Evolutionary conservation across 2,329 filamentous ascomycete genomes (phyloP), one percentile per base, ranked within the genome.

Genomic region (Gaeumannomyces sp.): DNA sequence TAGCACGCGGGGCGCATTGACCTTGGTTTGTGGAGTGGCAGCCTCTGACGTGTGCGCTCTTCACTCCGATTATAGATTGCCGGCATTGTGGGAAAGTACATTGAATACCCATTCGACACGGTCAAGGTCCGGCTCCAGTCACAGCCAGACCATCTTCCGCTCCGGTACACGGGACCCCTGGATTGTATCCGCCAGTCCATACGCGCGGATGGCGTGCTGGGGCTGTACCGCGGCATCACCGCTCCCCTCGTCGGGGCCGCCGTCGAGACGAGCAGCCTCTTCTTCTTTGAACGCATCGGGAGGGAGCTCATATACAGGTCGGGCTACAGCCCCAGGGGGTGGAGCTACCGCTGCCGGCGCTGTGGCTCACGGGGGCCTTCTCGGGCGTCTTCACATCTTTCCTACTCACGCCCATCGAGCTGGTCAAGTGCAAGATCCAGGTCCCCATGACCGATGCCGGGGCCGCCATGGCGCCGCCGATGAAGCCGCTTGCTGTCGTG

Each of bases 341-440:
- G 63, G 82, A 86, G 0, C 79, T 98, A 1, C 89, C 93, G 0
- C 84, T 97, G n/a, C 78, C 84, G 1, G 89, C 88, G 1, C 82
- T 98, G 22, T 85, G 92, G 75, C 79, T 87, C 63, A 96, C 92
- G 25, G 95, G 95, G 60, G 94, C 91, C 61, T 89, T 92, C 65
- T 90, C 93, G 1, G 95, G 95, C 45, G 90, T 91, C 56, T 90
- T 97, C 72, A 96, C 95, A 0, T 97, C 92, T 0, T 83, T 97
- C 61, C 87, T 97, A 38, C 85, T 99, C 67, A 99, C 95, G 0
- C 95, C 95, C 0, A 92, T 99, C 69, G 95, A 99, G 78, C 85
- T 99, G 63, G 91, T 99, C 74, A 99, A 99, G 79, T 99, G 95
- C 84, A 96, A 95, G 78, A 96, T 99, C 79, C 95, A 99, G 76